phyloP scores from a whole-genome alignment of 2,329 filamentous ascomycete species.

The Cordyceps militaris region DNA sequence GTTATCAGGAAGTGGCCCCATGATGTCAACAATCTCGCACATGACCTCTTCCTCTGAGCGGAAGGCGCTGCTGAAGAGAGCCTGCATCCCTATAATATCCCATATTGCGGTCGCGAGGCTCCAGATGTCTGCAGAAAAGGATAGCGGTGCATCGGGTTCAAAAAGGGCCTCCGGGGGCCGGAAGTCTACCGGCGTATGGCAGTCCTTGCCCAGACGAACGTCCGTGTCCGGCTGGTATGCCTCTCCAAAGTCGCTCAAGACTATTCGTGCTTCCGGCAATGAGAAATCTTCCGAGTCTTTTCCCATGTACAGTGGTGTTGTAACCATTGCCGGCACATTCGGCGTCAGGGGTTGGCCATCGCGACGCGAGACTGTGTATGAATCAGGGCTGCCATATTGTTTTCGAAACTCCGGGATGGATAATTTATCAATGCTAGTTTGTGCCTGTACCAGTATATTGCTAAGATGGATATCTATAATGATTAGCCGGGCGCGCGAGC shows the following conservation, averaged over 20 bases:
- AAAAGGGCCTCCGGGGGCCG: neutral
- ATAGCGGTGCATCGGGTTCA: neutral
- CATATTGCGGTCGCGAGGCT: conserved; percentile 8
- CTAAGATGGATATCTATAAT: neutral
- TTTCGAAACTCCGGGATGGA: neutral
- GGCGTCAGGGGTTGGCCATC: neutral
- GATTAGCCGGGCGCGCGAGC: neutral
- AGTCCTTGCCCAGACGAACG: neutral
- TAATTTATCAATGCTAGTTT: neutral
- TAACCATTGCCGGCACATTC: neutral
- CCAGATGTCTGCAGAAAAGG: conserved; percentile 9
- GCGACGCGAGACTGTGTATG: neutral
- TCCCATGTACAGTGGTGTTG: neutral
- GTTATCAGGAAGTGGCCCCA: conserved; percentile 12
- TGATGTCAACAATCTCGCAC: conserved; percentile 4
- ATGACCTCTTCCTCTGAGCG: neutral
- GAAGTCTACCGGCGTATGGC: conserved; percentile 1
- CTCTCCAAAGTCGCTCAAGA: conserved; percentile 4
- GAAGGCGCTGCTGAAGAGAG: neutral
- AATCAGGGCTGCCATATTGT: neutral
- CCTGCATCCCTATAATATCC: conserved; percentile 7
- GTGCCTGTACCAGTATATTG: neutral
- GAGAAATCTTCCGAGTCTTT: neutral
- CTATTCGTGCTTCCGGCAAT: neutral
- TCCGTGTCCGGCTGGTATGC: neutral